Percentiles rank a stretch among this genome's conserved stretches.
Evolutionary conservation across 2,329 filamentous ascomycete genomes (phyloP).

Genomic region (Cercospora sesami): DNA sequence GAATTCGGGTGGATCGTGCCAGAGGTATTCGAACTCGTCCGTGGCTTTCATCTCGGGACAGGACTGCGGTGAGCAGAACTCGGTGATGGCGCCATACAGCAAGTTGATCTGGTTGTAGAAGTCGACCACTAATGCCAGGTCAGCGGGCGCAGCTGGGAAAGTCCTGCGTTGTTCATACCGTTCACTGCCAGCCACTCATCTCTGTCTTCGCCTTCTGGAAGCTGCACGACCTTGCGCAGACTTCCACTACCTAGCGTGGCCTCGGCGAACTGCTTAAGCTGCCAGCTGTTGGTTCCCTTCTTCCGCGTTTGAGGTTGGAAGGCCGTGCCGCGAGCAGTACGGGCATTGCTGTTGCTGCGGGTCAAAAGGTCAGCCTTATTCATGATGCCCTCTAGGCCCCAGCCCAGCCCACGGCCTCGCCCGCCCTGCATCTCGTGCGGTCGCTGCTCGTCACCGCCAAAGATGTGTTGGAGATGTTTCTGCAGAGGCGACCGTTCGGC

Average conservation of each 20-base stretch:
- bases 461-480: constrained; percentile 35
- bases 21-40: constrained; percentile 99
- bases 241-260: constrained; percentile 94
- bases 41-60: constrained; percentile 99
- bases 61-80: constrained; percentile 95
- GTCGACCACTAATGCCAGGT: constrained; percentile 75
- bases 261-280: constrained; percentile 96
- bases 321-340: constrained; percentile 75
- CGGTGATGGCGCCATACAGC: constrained; percentile 96
- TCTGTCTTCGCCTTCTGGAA: constrained; percentile 94
- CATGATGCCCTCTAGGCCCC: constrained; percentile 31
- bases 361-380: constrained; percentile 41
- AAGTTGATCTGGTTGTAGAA: constrained; percentile 99
- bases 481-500: constrained; percentile 39
- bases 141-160: background rate
- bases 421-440: constrained; percentile 30
- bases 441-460: constrained; percentile 27
- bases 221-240: constrained; percentile 90
- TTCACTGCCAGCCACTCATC: constrained; percentile 99
- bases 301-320: constrained; percentile 84
- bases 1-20: constrained; percentile 93
- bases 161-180: constrained; percentile 53
- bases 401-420: constrained; percentile 18
- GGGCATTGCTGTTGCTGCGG: constrained; percentile 43
- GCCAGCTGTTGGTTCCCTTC: constrained; percentile 87